Conservation (phyloP, 352 stramenopile species). For the Phytopythium aichiense region DNA sequence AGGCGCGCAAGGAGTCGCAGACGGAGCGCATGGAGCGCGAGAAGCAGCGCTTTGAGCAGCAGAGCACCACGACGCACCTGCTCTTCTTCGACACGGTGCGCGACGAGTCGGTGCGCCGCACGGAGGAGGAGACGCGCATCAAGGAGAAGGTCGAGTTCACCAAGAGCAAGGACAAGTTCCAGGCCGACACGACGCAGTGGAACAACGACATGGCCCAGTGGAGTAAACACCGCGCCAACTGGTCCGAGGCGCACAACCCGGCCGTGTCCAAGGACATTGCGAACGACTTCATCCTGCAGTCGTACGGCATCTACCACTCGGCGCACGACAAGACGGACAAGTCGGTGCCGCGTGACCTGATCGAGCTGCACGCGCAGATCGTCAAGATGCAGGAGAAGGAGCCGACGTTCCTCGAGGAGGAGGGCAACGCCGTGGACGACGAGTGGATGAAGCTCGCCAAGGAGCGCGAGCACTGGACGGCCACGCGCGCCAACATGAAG, state of each 20-base stretch:
- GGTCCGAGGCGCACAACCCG: conserved; percentile 84
- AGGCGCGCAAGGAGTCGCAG: conserved; percentile 74
- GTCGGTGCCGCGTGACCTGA: conserved; percentile 65
- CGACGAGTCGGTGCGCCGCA: conserved; percentile 65
- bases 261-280: conserved; percentile 86
- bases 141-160: conserved; percentile 89
- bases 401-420: conserved; percentile 67
- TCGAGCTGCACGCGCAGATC: conserved; percentile 67
- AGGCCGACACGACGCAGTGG: conserved; percentile 85
- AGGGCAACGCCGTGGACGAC: conserved; percentile 79
- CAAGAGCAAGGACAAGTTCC: conserved; percentile 86
- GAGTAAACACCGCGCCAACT: conserved; percentile 85
- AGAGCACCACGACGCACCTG: conserved; percentile 70
- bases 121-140: conserved; percentile 73
- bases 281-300: conserved; percentile 85
- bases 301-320: conserved; percentile 81
- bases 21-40: conserved; percentile 79
- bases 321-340: conserved; percentile 32
- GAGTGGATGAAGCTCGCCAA: conserved; percentile 89
- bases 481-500: conserved; percentile 87
- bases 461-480: conserved; percentile 87
- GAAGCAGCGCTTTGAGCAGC: conserved; percentile 77
- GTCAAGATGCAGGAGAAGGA: conserved; percentile 86
- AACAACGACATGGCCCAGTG: conserved; percentile 88
- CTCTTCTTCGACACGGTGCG: conserved; percentile 82